Conservation (phyloP, 768 basidiomycete species). For the Naganishia onofrii region DNA sequence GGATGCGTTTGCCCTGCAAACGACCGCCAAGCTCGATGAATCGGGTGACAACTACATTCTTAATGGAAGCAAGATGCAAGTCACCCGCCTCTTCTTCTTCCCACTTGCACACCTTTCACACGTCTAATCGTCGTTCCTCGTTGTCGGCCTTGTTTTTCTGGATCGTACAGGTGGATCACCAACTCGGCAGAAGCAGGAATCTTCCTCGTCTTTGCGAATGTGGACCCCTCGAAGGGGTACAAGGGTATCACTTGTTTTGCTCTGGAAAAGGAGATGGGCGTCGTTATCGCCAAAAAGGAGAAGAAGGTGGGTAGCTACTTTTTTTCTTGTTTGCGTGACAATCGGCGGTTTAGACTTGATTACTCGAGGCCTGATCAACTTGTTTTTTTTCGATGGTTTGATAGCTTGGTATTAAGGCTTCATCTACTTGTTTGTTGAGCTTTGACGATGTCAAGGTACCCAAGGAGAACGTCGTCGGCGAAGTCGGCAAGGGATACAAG, state of each 20-base stretch:
- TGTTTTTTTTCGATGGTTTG: neutral
- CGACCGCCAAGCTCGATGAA: conserved; percentile 72
- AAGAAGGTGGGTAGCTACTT: conserved; percentile 61
- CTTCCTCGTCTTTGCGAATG: conserved; percentile 72
- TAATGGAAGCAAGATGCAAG: conserved; percentile 90
- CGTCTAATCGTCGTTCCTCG: neutral
- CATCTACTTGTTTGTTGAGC: conserved; percentile 88
- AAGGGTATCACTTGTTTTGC: conserved; percentile 99
- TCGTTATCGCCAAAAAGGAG: conserved; percentile 97
- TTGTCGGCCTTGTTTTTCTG: neutral
- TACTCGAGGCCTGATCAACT: neutral
- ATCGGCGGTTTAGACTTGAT: neutral
- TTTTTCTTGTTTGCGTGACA: neutral
- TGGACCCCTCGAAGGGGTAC: conserved; percentile 91
- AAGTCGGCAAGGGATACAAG: conserved; percentile 81
- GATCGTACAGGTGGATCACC: conserved; percentile 69
- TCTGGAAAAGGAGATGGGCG: conserved; percentile 92
- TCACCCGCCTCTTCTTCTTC: neutral
- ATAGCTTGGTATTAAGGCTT: conserved; percentile 84
- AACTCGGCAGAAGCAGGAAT: conserved; percentile 89
- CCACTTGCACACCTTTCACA: too few relatives aligned
- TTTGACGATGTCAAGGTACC: conserved; percentile 89
- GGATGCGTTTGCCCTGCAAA: conserved; percentile 94
- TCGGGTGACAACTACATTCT: conserved; percentile 78
- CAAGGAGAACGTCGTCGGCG: conserved; percentile 82